These are phyloP conservation scores for Aspergillus wentii DNA, from an alignment of 495 filamentous ascomycete species.

Conservation along the genomic window DNA sequence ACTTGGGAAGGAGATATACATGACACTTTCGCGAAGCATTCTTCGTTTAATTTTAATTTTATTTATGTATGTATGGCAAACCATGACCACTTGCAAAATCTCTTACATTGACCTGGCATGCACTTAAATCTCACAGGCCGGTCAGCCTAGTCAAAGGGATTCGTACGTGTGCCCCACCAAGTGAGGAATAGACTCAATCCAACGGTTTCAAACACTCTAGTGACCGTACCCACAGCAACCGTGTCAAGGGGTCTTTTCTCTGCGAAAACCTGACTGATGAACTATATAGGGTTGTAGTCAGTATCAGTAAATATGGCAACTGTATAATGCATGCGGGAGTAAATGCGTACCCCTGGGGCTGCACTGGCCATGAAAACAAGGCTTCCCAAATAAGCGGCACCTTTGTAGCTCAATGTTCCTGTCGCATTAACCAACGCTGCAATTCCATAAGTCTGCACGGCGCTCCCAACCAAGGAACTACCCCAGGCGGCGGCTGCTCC, in stretches of 20 bases:
- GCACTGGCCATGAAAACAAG: constrained; percentile 89
- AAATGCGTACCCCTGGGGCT: constrained; percentile 69
- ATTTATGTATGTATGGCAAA: no score
- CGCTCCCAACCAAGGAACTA: constrained; percentile 81
- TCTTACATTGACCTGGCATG: no score
- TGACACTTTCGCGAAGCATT: no score
- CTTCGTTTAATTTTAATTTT: no score
- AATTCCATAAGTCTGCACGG: constrained; percentile 89
- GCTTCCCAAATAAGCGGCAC: constrained; percentile 86
- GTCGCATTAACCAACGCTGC: constrained; percentile 94
- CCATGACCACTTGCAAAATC: no score
- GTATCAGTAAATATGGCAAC: neutral
- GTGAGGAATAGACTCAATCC: constrained; percentile 88
- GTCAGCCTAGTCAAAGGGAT: constrained; percentile 73
- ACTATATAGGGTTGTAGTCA: constrained; percentile 44
- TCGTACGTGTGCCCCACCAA: constrained; percentile 95
- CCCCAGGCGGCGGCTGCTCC: constrained; percentile 87
- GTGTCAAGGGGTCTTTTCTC: constrained; percentile 91
- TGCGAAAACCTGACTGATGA: constrained; percentile 78
- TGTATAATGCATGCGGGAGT: neutral
- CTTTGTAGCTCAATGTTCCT: constrained; percentile 91
- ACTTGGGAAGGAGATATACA: no score
- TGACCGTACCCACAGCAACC: constrained; percentile 75
- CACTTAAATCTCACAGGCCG: no score
- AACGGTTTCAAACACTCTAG: constrained; percentile 87